A percentile compares a stretch with the other conserved stretches of the same genome.
These are phyloP conservation scores for Plectosphaerella cucumerina DNA, from an alignment of 2,329 filamentous ascomycete species.

Conservation along the genomic window DNA sequence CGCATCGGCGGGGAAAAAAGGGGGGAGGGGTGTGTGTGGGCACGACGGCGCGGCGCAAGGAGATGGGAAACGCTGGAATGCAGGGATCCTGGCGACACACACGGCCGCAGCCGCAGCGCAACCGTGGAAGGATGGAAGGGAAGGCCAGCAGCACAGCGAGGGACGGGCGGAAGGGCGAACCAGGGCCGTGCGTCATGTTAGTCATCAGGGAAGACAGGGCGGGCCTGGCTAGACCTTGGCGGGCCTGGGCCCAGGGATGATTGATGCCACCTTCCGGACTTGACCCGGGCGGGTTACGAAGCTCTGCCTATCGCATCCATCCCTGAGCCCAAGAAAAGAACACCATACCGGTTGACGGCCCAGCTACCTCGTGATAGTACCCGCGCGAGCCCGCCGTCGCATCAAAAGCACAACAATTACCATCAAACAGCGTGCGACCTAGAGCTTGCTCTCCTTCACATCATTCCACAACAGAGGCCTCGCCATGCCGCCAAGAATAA, in stretches of 20 bases:
- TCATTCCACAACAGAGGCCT: too few relatives aligned
- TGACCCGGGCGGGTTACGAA: too few relatives aligned
- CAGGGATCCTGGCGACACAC: neutral
- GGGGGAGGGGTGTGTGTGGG: neutral
- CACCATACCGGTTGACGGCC: neutral
- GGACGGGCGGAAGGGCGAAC: too few relatives aligned
- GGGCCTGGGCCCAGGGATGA: too few relatives aligned
- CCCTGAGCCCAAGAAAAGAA: neutral
- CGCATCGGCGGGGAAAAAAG: neutral
- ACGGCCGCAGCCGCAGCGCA: neutral
- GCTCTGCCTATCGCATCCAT: too few relatives aligned
- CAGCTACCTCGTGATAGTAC: neutral
- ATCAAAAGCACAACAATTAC: too few relatives aligned
- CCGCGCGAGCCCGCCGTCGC: neutral
- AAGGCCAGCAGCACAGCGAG: too few relatives aligned
- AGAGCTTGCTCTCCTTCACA: neutral
- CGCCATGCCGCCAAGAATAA: constrained; percentile 76
- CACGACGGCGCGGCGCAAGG: neutral
- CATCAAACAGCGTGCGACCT: neutral
- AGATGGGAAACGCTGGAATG: neutral
- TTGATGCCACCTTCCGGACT: too few relatives aligned
- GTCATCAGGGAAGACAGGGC: too few relatives aligned
- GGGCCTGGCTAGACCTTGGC: too few relatives aligned
- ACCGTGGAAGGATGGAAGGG: too few relatives aligned
- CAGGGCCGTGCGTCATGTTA: too few relatives aligned